Conservation (phyloP, 2,329 filamentous ascomycete genomes). For the Phyllosticta citriasiana region DNA sequence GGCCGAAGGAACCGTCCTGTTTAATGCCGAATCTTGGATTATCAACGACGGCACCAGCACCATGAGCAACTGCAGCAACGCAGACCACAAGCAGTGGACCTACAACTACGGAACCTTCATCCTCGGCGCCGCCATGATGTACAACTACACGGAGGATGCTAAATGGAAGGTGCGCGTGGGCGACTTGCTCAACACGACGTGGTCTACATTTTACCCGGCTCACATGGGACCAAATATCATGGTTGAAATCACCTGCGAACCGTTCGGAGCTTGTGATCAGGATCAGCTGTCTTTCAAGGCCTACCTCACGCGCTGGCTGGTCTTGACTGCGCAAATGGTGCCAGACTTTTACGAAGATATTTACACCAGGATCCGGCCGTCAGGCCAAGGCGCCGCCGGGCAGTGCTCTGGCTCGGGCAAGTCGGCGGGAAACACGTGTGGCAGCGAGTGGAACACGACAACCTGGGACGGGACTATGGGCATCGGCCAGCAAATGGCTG, state of each 20-base stretch:
- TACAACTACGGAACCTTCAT: slow-evolving; percentile 58
- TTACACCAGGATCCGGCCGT: slow-evolving; percentile 47
- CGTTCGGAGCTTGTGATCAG: slow-evolving; percentile 49
- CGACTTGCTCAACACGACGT: slow-evolving; percentile 39
- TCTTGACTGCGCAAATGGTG: slow-evolving; percentile 50
- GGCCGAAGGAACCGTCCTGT: slow-evolving; percentile 41
- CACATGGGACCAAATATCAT: slow-evolving; percentile 50
- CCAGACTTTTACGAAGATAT: slow-evolving; percentile 49
- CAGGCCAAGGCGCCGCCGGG: slow-evolving; percentile 49
- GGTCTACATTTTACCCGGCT: slow-evolving; percentile 42
- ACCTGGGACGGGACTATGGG: slow-evolving; percentile 42
- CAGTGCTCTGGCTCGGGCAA: slow-evolving; percentile 53
- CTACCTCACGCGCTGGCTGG: slow-evolving; percentile 57
- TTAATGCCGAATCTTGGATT: slow-evolving; percentile 41
- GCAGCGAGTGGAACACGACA: slow-evolving; percentile 50
- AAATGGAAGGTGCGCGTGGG: slow-evolving; percentile 46
- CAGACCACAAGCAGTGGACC: slow-evolving; percentile 50
- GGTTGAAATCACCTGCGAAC: slow-evolving; percentile 59
- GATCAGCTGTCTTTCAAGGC: slow-evolving; percentile 69
- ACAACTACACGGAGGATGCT: slow-evolving; percentile 46
- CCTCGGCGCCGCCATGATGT: slow-evolving; percentile 54
- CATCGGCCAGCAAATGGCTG: slow-evolving; percentile 44
- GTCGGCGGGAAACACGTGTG: slow-evolving; percentile 44
- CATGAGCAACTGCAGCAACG: slow-evolving; percentile 38
- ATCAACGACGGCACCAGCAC: slow-evolving; percentile 43